Evolutionary conservation across 139 green algal species (phyloP), one percentile per base, ranked within the genome.

Genomic region (Volvox africanus): DNA sequence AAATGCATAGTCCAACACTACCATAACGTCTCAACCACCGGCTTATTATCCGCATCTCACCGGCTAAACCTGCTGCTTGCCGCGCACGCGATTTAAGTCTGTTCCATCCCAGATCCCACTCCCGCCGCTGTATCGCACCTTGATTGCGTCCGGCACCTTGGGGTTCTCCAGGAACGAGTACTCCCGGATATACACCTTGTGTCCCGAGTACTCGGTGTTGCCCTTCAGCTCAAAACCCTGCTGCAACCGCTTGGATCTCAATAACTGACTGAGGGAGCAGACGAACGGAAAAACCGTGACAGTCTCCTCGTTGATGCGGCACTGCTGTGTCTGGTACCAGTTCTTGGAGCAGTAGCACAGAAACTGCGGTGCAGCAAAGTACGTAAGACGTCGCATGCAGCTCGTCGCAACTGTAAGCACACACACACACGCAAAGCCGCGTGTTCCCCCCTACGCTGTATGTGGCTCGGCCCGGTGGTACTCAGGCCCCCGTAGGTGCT

Each of bases 311-410:
- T 91, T 92, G 86, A 93, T 93, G 37, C 91, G 87, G 73, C 91
- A 93, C 1, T 73, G 26, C 35, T 91, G 86, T 3, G 91, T 93
- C 73, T 89, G 86, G 86, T 93, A 93, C 92, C 92, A 94, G 88
- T 92, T 92, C 68, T 91, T 91, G 50, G 88, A 84, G 79, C 88
- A 92, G 79, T 87, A 90, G 84, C 92, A 94, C 50, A 90, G 88
- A 88, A 91, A 94, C 61, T 79, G 81, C 18, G 80, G 62, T 75
- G 67, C 67, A 75, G 24, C 67, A 75, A 75, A 75, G 5, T 75
- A 55, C 9, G 44, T 9, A n/a, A 55, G 67, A 75, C 67, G 6
- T 75, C 67, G 67, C 22, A 75, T 75, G 67, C 3, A 28, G 24
- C 22, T 75, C 22, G 3, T n/a, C n/a, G n/a, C n/a, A n/a, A n/a